Evolutionary conservation across 2,329 filamentous ascomycete genomes (phyloP).

Genomic region (Paradendryphiella salina): DNA sequence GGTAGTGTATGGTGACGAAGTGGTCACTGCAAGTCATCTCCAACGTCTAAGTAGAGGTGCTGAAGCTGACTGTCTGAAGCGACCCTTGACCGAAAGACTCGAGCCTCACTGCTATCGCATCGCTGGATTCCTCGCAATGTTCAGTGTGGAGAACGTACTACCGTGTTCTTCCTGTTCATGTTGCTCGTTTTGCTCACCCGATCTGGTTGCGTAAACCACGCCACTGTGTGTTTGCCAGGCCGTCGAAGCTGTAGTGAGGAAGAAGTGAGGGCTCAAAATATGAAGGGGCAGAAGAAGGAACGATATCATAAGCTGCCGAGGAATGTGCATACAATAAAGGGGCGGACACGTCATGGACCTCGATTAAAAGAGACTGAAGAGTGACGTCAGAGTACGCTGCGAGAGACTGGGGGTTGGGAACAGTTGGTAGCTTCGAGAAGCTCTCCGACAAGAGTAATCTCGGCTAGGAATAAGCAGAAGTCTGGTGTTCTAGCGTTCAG

Average conservation of each 20-base stretch:
- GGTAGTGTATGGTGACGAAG: constrained; percentile 16
- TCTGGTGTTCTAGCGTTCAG: no score
- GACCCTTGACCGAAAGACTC: constrained; percentile 46
- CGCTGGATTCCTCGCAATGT: constrained; percentile 53
- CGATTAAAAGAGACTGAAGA: constrained; percentile 14
- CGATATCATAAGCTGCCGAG: constrained; percentile 20
- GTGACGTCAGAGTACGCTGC: constrained; percentile 9
- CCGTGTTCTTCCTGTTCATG: not conserved
- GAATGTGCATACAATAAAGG: constrained; percentile 20
- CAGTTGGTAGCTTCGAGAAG: not conserved
- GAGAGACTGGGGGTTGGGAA: not conserved
- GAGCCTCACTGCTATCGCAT: constrained; percentile 52
- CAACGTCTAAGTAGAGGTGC: no score
- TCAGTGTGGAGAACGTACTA: constrained; percentile 50
- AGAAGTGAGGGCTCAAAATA: constrained; percentile 11
- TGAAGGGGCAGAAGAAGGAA: constrained; percentile 10
- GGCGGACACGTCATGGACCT: constrained; percentile 21
- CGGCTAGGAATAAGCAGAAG: no score
- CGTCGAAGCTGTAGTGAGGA: constrained; percentile 5
- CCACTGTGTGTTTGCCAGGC: constrained; percentile 14
- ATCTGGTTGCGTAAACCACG: constrained; percentile 25
- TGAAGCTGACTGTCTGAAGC: constrained; percentile 29
- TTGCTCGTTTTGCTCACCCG: constrained; percentile 18
- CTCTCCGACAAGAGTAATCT: no score
- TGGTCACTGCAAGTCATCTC: constrained; percentile 19